Percentiles rank a stretch among this genome's conserved stretches.
Evolutionary conservation across 2,329 filamentous ascomycete genomes (phyloP).

Genomic region (Coniochaeta sp.): DNA sequence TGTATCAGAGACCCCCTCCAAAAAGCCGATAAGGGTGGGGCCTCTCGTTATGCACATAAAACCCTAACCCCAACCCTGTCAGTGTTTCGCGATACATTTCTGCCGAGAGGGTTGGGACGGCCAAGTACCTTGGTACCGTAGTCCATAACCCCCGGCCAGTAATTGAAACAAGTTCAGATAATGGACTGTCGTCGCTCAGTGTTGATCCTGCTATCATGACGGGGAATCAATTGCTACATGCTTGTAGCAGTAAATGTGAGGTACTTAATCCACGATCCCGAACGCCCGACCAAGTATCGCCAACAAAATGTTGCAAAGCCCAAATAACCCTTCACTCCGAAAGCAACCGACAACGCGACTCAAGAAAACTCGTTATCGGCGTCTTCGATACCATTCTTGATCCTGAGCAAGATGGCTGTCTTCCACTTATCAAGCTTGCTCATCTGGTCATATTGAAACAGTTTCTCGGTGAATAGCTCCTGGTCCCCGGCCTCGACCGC

Average conservation of each 20-base stretch:
- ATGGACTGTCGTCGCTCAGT: background rate
- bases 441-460: conserved; percentile 86
- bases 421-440: conserved; percentile 97
- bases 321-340: background rate
- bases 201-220: too few relatives aligned
- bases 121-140: too few relatives aligned
- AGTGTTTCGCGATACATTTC: background rate
- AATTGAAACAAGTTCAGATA: background rate
- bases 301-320: background rate
- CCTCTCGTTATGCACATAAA: background rate
- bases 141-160: too few relatives aligned
- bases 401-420: conserved; percentile 72
- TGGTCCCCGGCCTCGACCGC: conserved; percentile 72
- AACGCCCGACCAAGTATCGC: background rate
- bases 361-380: conserved; percentile 29
- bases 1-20: background rate
- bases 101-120: too few relatives aligned
- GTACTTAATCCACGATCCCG: background rate
- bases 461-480: conserved; percentile 76
- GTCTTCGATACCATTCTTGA: conserved; percentile 76
- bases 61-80: background rate
- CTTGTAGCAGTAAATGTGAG: background rate
- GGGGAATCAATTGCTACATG: background rate
- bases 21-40: background rate
- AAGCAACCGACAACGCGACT: background rate